Percentiles rank a stretch among this genome's conserved stretches.
phyloP scores from a whole-genome alignment of 768 basidiomycete species.

The Boletus eberwhitei region DNA sequence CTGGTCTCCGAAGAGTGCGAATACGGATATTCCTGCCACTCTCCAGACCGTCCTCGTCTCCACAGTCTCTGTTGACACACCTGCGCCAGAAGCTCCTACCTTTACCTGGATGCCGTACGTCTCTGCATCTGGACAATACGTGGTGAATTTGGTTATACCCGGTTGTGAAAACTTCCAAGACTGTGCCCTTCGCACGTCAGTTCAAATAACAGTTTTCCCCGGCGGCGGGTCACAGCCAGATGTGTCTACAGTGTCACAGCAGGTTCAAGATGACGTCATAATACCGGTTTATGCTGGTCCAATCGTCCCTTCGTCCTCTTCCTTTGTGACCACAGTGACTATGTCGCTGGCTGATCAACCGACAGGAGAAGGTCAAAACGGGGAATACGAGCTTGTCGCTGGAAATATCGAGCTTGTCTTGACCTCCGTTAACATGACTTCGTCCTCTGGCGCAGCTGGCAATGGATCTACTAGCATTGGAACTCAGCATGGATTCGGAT shows the following conservation, averaged over 20 bases:
- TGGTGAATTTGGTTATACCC: conserved; percentile 80
- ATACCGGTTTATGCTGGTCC: conserved; percentile 77
- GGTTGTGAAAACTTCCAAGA: conserved; percentile 81
- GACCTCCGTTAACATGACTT: conserved; percentile 52
- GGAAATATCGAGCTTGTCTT: conserved; percentile 81
- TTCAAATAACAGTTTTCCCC: conserved; percentile 80
- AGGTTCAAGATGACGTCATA: conserved; percentile 58
- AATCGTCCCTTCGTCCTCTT: conserved; percentile 66
- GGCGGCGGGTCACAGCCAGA: conserved; percentile 61
- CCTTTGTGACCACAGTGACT: conserved; percentile 71
- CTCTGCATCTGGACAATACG: conserved; percentile 84
- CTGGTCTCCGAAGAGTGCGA: conserved; percentile 64
- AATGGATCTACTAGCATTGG: conserved; percentile 32
- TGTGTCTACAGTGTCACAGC: conserved; percentile 72
- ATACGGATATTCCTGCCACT: conserved; percentile 79
- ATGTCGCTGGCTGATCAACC: conserved; percentile 72
- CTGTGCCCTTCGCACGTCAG: conserved; percentile 76
- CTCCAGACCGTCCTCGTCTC: conserved; percentile 71
- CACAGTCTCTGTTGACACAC: conserved; percentile 59
- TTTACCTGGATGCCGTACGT: conserved; percentile 92
- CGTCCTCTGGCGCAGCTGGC: conserved; percentile 27
- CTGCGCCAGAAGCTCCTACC: conserved; percentile 60
- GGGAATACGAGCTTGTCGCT: conserved; percentile 80
- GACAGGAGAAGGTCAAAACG: conserved; percentile 55
- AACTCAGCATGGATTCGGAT: conserved; percentile 64